Evolutionary conservation across 2,329 filamentous ascomycete species (phyloP), one percentile per base, ranked within the genome.

Genomic region (Epichloe uncinata): DNA sequence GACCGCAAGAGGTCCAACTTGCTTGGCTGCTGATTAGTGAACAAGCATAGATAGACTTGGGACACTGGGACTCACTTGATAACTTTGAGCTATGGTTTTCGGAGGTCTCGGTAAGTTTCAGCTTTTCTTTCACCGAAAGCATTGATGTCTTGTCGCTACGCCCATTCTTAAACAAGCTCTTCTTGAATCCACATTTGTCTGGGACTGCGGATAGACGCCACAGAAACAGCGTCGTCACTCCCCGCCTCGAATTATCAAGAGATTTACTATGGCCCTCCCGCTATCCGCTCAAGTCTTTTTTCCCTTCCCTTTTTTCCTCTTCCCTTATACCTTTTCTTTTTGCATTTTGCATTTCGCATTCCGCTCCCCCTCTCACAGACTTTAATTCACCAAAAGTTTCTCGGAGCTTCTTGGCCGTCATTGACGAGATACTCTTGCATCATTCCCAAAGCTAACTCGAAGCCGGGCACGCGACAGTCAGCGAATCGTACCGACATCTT

Each of bases 401-500:
- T n/a, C n/a, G n/a, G n/a, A n/a, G n/a, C n/a, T n/a, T n/a, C n/a
- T n/a, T n/a, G n/a, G n/a, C n/a, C n/a, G n/a, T n/a, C n/a, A n/a
- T n/a, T n/a, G n/a, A n/a, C n/a, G n/a, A n/a, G n/a, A n/a, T n/a
- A n/a, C n/a, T n/a, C n/a, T 42, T 42, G 26, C 45, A 12, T 26
- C 40, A 34, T 13, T 16, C 3, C 7, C 30, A 33, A 34, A n/a
- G 22, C 50, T 45, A 36, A 43, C 35, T 18, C 44, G 12, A 30
- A n/a, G 6, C 36, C 30, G 7, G 36, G 16, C 45, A 20, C 33
- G 1, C 40, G 8, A 36, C 41, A 55, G 52, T 45, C 45, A 53
- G 45, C 43, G 49, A 51, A 47, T 53, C 51, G 30, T 48, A 36
- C 22, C 48, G 48, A 50, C 35, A 41, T 42, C 42, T 51, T 13